These are phyloP conservation scores for Boletellus emodensis DNA, from an alignment of 768 basidiomycete species.

Conservation along the genomic window DNA sequence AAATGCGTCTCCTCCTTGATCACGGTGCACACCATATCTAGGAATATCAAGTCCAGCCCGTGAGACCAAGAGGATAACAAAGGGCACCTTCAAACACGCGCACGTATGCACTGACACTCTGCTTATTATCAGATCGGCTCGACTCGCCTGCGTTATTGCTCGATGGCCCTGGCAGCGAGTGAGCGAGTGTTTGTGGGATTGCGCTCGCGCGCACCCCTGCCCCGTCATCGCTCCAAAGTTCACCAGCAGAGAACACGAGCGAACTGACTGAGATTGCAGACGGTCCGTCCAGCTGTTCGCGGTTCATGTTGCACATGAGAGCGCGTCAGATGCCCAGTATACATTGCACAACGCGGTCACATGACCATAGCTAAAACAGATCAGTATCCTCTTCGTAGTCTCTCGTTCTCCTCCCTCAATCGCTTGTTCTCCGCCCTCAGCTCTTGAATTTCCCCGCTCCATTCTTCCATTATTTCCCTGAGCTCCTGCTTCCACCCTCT, in stretches of 20 bases:
- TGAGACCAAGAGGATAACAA: neutral
- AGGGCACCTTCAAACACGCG: conserved; percentile 28
- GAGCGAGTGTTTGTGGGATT: neutral
- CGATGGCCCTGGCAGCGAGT: conserved; percentile 12
- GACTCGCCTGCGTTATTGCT: neutral
- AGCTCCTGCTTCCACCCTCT: conserved; percentile 65
- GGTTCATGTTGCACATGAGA: conserved; percentile 3
- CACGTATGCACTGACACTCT: conserved; percentile 24
- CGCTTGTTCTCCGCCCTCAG: conserved; percentile 45
- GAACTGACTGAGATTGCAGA: conserved; percentile 18
- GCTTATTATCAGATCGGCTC: conserved; percentile 1
- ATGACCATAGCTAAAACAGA: neutral
- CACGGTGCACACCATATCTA: conserved; percentile 57
- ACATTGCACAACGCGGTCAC: conserved; percentile 2
- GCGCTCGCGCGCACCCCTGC: conserved; percentile 3
- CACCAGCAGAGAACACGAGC: conserved; percentile 31
- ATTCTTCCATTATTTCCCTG: conserved; percentile 56
- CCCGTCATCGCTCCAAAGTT: conserved; percentile 17
- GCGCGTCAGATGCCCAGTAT: neutral
- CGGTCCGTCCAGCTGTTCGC: neutral
- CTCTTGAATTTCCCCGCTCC: conserved; percentile 50
- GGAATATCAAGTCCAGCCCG: neutral
- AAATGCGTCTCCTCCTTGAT: conserved; percentile 47
- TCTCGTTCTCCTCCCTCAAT: conserved; percentile 64
- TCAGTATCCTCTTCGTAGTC: conserved; percentile 44